These are phyloP conservation scores for Paramyrothecium roridum DNA, from an alignment of 2,329 filamentous ascomycete genomes.

Conservation along the genomic window DNA sequence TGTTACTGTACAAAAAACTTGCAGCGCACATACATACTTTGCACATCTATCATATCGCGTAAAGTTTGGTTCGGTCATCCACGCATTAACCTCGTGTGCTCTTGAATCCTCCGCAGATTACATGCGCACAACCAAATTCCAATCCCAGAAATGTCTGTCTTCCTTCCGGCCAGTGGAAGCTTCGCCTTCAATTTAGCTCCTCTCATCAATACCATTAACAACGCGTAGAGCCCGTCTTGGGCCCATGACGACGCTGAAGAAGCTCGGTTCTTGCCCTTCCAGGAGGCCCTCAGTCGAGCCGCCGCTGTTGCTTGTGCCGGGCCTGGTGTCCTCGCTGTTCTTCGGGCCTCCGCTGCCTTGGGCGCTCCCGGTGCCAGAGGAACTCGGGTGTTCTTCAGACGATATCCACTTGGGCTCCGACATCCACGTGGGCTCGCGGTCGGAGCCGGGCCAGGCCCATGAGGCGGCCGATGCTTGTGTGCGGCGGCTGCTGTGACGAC, in stretches of 20 bases:
- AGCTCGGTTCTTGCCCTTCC: conserved; percentile 63
- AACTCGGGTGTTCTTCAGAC: conserved; percentile 15
- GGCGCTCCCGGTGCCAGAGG: conserved; percentile 16
- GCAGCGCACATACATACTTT: too few relatives aligned
- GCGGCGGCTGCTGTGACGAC: conserved; percentile 6
- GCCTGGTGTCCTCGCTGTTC: conserved; percentile 21
- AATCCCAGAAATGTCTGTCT: too few relatives aligned
- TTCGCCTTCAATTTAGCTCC: neutral
- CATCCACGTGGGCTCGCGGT: conserved; percentile 13
- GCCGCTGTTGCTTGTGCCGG: conserved; percentile 19
- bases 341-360: conserved; percentile 12
- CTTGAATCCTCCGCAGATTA: too few relatives aligned
- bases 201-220: conserved; percentile 49
- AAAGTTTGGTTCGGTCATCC: too few relatives aligned
- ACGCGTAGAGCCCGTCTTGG: conserved; percentile 67
- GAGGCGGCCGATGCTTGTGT: conserved; percentile 14
- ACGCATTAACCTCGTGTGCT: too few relatives aligned
- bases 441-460: conserved; percentile 29
- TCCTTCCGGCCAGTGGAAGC: too few relatives aligned
- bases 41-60: too few relatives aligned
- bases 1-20: too few relatives aligned
- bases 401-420: conserved; percentile 25
- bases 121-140: too few relatives aligned
- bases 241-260: conserved; percentile 67
- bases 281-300: conserved; percentile 51